Evolutionary conservation across 202 grass and related monocot species (phyloP).

Genomic region (Panicum virgatum): DNA sequence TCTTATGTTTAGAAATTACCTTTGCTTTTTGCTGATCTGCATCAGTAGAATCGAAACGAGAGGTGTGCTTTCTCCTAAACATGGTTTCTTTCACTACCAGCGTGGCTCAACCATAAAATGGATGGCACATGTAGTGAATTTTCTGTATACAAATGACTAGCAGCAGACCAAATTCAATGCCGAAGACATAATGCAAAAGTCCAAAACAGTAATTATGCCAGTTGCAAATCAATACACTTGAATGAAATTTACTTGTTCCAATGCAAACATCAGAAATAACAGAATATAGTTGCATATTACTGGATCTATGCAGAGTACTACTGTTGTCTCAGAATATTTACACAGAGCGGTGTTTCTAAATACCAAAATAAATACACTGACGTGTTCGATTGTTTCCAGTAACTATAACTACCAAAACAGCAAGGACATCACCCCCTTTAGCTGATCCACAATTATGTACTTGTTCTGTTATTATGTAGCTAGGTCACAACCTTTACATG

Average conservation of each 20-base stretch:
- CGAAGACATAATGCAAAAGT: background rate
- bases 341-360: background rate
- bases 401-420: background rate
- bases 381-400: background rate
- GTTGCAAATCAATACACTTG: background rate
- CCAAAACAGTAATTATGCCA: background rate
- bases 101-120: slow-evolving; percentile 6
- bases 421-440: background rate
- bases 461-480: background rate
- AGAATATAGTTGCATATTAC: background rate
- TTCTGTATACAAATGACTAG: background rate
- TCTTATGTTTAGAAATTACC: slow-evolving; percentile 37
- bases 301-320: background rate
- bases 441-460: background rate
- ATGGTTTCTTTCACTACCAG: slow-evolving; percentile 51
- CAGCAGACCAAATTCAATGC: background rate
- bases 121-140: background rate
- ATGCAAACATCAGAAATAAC: background rate
- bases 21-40: slow-evolving; percentile 53
- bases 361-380: background rate
- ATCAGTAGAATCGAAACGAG: slow-evolving; percentile 48
- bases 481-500: background rate
- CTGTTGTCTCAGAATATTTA: background rate
- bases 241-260: background rate
- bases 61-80: slow-evolving; percentile 62